These are phyloP conservation scores for Colletotrichum tofieldiae DNA, from an alignment of 2,329 filamentous ascomycete species.

Conservation along the genomic window DNA sequence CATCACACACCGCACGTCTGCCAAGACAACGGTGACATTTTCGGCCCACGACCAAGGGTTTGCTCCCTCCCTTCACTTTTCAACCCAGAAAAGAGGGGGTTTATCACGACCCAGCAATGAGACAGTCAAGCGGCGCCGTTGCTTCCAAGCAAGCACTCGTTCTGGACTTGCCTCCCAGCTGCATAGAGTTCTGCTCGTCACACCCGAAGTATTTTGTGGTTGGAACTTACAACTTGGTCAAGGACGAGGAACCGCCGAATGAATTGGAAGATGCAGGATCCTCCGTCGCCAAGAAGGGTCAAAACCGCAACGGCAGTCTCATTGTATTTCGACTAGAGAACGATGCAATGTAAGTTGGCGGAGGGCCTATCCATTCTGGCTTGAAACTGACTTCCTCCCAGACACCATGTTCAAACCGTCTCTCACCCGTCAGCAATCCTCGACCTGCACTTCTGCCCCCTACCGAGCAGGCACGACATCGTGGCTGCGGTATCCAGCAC, in stretches of 20 bases:
- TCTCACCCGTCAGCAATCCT: conserved; percentile 81
- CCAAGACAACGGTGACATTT: background rate
- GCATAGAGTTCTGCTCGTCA: conserved; percentile 80
- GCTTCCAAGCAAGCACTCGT: conserved; percentile 64
- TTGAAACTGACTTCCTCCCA: conserved; percentile 48
- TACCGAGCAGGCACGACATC: conserved; percentile 61
- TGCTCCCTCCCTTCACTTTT: background rate
- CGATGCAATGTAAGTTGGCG: conserved; percentile 68
- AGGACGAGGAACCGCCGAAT: conserved; percentile 50
- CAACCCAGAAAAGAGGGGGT: background rate
- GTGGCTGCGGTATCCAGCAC: conserved; percentile 86
- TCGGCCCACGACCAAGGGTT: background rate
- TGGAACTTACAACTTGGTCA: conserved; percentile 86
- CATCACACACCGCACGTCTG: background rate
- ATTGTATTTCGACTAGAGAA: conserved; percentile 74
- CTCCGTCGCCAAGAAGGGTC: conserved; percentile 57
- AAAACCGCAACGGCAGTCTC: conserved; percentile 82
- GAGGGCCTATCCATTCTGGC: background rate
- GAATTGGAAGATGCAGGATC: background rate
- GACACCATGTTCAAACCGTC: conserved; percentile 71
- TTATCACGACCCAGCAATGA: background rate
- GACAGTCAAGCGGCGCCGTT: conserved; percentile 47
- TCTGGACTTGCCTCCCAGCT: conserved; percentile 81
- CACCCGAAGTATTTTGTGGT: conserved; percentile 79
- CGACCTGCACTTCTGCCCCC: conserved; percentile 85